Evolutionary conservation across 352 stramenopile species (phyloP).

Genomic region (Phytophthora parvispora): DNA sequence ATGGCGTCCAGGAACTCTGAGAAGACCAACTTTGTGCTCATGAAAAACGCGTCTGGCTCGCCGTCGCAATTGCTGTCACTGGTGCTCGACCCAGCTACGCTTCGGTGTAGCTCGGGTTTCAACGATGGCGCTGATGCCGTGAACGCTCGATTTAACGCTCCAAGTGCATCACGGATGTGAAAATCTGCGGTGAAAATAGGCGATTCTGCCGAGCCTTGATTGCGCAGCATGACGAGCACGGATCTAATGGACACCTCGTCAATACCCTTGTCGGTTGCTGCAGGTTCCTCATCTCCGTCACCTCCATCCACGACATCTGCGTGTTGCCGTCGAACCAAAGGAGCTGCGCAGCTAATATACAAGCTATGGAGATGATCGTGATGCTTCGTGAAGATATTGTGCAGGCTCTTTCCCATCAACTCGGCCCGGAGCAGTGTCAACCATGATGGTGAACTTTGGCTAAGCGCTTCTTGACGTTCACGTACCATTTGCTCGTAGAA

Average conservation of each 20-base stretch:
- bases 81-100: not conserved
- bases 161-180: slow-evolving; percentile 37
- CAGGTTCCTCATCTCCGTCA: not conserved
- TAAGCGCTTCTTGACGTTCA: slow-evolving; percentile 34
- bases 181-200: slow-evolving; percentile 36
- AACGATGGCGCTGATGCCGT: slow-evolving; percentile 18
- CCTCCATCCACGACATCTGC: slow-evolving; percentile 4
- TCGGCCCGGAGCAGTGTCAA: slow-evolving; percentile 31
- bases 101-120: slow-evolving; percentile 13
- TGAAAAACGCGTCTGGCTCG: slow-evolving; percentile 62
- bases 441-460: slow-evolving; percentile 26
- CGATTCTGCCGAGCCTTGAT: slow-evolving; percentile 1
- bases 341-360: slow-evolving; percentile 33
- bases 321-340: slow-evolving; percentile 13
- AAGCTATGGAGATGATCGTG: slow-evolving; percentile 41
- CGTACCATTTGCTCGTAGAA: slow-evolving; percentile 57
- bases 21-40: slow-evolving; percentile 57
- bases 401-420: slow-evolving; percentile 54
- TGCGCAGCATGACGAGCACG: slow-evolving; percentile 37
- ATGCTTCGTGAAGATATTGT: slow-evolving; percentile 52
- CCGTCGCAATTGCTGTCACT: not conserved
- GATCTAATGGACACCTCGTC: slow-evolving; percentile 31
- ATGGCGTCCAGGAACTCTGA: slow-evolving; percentile 71
- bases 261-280: not conserved
- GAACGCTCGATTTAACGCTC: slow-evolving; percentile 33